Conservation (phyloP, 2,329 filamentous ascomycete species). For the Aspergillus hortae region DNA sequence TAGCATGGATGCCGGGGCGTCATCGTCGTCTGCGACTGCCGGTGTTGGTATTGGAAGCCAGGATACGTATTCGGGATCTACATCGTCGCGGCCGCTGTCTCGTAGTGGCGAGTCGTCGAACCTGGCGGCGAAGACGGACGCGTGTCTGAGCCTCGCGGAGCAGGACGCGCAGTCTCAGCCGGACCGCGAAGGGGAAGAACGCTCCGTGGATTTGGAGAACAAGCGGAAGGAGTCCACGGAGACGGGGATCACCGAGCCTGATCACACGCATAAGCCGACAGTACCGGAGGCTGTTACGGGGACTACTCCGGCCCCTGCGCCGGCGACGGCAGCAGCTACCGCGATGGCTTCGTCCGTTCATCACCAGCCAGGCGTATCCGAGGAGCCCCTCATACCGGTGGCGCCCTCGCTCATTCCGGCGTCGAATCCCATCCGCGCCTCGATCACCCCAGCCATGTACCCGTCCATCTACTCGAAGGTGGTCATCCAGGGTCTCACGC, state of each 20-base stretch:
- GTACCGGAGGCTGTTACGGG: neutral
- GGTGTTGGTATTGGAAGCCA: neutral
- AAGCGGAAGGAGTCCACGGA: conserved; percentile 23
- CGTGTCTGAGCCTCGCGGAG: conserved; percentile 21
- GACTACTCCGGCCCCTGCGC: conserved; percentile 27
- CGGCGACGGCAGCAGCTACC: conserved; percentile 6
- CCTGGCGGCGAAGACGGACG: conserved; percentile 19
- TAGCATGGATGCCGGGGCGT: neutral
- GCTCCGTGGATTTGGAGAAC: conserved; percentile 12
- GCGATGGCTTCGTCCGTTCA: conserved; percentile 1
- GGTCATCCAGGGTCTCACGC: conserved; percentile 72
- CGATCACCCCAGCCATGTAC: conserved; percentile 71
- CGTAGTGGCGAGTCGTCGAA: neutral
- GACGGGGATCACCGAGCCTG: conserved; percentile 23
- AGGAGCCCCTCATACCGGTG: conserved; percentile 65
- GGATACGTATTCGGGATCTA: neutral
- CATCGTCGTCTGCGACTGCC: neutral
- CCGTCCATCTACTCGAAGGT: conserved; percentile 86
- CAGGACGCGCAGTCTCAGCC: conserved; percentile 1
- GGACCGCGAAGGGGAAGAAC: conserved; percentile 19
- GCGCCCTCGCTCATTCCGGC: conserved; percentile 69
- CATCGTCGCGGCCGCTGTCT: neutral
- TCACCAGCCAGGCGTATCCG: conserved; percentile 16
- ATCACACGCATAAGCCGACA: conserved; percentile 19
- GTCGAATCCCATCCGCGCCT: conserved; percentile 71